Base-by-base conservation (phyloP, 2,329 filamentous ascomycete species). In the Colletotrichum lindemuthianum region DNA sequence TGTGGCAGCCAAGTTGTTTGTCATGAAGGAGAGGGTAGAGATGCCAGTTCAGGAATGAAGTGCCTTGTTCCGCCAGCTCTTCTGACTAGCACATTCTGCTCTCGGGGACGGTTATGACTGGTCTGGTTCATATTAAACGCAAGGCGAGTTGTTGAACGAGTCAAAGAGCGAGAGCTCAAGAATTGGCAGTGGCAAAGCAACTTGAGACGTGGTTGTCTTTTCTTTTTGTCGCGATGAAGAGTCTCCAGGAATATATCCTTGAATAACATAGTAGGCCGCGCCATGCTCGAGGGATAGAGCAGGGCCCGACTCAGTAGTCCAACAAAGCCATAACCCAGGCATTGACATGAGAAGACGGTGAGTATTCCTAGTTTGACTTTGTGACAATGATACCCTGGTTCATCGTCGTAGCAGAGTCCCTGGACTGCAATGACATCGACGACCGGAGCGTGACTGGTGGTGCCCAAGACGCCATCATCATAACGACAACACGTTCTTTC, bases 1-100 rank as follows among this genome's bases (percentile, higher is more conserved):
- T 1, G 81, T 82, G 34, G 82, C 72, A 6, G 76, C 79, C 66
- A 82, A 74, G 67, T 84, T 84, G 8, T 75, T 75, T 0, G 76
- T 76, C 24, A 84, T 71, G 12, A 83, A 70, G 56, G 78, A 79
- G 3, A 72, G 63, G 6, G 76, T 71, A 57, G 81, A 76, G 6
- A 75, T 75, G 0, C 75, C 73, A 4, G 82, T 74, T 74, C 33
- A 84, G 70, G 53, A 71, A 81, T 0, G 82, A 82, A 6, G 79
- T 60, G 11, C 81, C 81, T 45, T 74, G 65, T 4, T 69, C 65
- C 0, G 72, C 71, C 1, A 84, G 33, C 33, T 51, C 49, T 13
- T 24, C 49, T 4, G 49, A 13, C 13, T 24, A 40, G 9, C 13
- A 51, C 34, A 6, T 39, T 51, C 7, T 51, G 33, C 49, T 51